A percentile compares a stretch with the other conserved stretches of the same genome.
Conservation (phyloP, 2,329 filamentous ascomycete species). For the Ascocoryne sarcoides region DNA sequence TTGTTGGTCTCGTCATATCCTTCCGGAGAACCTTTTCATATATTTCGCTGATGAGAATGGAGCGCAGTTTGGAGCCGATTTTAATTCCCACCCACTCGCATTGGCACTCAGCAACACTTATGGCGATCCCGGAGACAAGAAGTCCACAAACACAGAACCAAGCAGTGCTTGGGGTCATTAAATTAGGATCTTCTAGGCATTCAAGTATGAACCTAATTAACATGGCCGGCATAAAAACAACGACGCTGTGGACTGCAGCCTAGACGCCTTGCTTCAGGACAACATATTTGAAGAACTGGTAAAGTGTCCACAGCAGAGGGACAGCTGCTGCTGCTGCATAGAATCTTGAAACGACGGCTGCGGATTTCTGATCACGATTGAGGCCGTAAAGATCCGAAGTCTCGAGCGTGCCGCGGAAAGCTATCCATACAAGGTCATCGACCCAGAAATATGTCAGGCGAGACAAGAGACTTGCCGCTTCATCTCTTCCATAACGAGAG, state of each 20-base stretch:
- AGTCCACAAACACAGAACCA: slow-evolving; percentile 64
- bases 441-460: slow-evolving; percentile 54
- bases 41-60: slow-evolving; percentile 62
- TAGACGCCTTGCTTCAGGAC: slow-evolving; percentile 53
- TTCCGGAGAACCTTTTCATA: slow-evolving; percentile 54
- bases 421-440: slow-evolving; percentile 54
- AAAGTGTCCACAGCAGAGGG: slow-evolving; percentile 47
- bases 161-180: slow-evolving; percentile 51
- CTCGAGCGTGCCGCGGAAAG: slow-evolving; percentile 53
- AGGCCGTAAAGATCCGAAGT: slow-evolving; percentile 59
- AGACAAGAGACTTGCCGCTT: slow-evolving; percentile 33
- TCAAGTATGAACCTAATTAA: slow-evolving; percentile 59
- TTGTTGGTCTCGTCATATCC: slow-evolving; percentile 14
- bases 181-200: slow-evolving; percentile 55
- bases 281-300: slow-evolving; percentile 51
- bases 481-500: slow-evolving; percentile 1
- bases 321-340: neutral
- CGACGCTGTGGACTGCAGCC: slow-evolving; percentile 52
- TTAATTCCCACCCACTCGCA: slow-evolving; percentile 60
- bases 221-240: slow-evolving; percentile 57
- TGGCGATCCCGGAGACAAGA: slow-evolving; percentile 50
- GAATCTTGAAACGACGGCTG: neutral
- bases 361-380: slow-evolving; percentile 13
- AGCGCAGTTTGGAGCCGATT: slow-evolving; percentile 56
- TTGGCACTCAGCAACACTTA: slow-evolving; percentile 54